These are phyloP conservation scores for Barnettozyma pratensis DNA, from an alignment of 805 yeast genomes.

Conservation along the genomic window DNA sequence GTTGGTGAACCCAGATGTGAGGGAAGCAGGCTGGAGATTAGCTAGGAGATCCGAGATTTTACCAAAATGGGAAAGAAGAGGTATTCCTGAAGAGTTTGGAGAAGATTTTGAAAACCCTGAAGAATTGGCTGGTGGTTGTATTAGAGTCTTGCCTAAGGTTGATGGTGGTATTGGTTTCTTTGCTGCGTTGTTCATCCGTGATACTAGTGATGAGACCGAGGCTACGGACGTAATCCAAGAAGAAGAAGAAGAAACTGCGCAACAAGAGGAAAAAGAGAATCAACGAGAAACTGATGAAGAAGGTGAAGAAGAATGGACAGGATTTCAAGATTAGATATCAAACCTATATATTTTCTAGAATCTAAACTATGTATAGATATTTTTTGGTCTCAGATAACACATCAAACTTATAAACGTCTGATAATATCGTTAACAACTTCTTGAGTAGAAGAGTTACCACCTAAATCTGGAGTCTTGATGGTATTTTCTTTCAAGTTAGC, in stretches of 20 bases:
- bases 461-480: constrained; percentile 86
- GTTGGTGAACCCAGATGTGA: constrained; percentile 59
- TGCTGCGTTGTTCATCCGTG: constrained; percentile 82
- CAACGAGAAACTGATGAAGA: neutral
- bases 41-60: constrained; percentile 55
- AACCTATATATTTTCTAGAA: neutral
- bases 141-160: constrained; percentile 75
- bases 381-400: no score
- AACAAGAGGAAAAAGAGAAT: neutral
- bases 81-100: constrained; percentile 61
- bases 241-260: neutral
- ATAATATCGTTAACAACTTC: constrained; percentile 84
- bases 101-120: constrained; percentile 41
- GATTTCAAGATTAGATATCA: constrained; percentile 23
- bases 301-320: constrained; percentile 29
- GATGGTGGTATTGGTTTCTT: constrained; percentile 99
- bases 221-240: no score
- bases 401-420: constrained; percentile 19
- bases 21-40: constrained; percentile 70
- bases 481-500: constrained; percentile 79
- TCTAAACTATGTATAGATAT: no score
- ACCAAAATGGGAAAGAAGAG: constrained; percentile 86
- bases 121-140: constrained; percentile 75
- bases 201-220: neutral
- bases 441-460: constrained; percentile 83